Conservation (phyloP, 192 early-diverging fungal genomes). For the Mortierella antarctica region DNA sequence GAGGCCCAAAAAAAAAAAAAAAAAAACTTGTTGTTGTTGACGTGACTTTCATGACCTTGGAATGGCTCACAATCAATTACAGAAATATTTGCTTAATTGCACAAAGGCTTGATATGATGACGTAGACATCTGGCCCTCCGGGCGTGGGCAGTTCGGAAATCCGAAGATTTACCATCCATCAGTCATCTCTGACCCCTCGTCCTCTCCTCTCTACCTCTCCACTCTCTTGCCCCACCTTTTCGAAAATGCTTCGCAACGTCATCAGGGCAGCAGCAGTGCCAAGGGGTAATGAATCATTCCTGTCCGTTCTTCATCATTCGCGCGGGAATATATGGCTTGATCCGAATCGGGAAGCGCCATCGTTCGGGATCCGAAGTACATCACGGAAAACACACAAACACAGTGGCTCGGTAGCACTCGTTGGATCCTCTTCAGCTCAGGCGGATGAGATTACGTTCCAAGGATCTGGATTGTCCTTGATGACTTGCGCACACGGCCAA, state of each 20-base stretch:
- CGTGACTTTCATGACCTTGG: too few relatives aligned
- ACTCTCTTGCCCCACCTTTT: slow-evolving; percentile 13
- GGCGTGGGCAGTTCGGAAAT: slow-evolving; percentile 22
- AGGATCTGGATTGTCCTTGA: background rate
- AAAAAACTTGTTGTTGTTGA: background rate
- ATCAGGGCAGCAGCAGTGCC: slow-evolving; percentile 48
- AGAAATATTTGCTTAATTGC: background rate
- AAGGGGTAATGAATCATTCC: slow-evolving; percentile 44
- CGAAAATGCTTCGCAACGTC: slow-evolving; percentile 47
- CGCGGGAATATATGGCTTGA: background rate
- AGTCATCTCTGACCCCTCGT: slow-evolving; percentile 9
- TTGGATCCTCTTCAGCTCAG: background rate
- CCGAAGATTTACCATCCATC: slow-evolving; percentile 6
- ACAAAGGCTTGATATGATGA: background rate
- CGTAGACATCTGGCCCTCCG: background rate
- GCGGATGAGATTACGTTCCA: background rate
- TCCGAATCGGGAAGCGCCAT: slow-evolving; percentile 9
- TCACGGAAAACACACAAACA: background rate
- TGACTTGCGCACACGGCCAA: background rate
- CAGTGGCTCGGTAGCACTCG: background rate
- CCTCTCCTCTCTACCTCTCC: slow-evolving; percentile 5
- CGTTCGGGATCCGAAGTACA: slow-evolving; percentile 10
- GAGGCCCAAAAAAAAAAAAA: slow-evolving; percentile 2
- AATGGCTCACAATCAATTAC: background rate
- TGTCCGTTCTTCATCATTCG: background rate